Evolutionary conservation across 2,329 filamentous ascomycete species (phyloP), one percentile per base, ranked within the genome.

Genomic region (Curvularia hawaiiensis): DNA sequence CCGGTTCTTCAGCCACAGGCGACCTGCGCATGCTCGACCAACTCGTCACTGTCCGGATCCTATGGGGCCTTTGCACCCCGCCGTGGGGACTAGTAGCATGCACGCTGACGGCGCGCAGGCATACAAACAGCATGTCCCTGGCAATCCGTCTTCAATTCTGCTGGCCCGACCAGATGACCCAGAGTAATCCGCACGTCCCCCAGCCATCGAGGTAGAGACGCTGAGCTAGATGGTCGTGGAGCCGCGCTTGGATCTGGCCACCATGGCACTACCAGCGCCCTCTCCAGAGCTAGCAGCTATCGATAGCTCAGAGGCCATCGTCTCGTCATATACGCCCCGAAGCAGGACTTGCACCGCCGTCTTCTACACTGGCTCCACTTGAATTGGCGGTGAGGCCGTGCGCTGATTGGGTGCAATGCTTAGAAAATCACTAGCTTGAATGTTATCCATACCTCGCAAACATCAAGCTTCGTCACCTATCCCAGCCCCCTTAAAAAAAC

Each of bases 351-450:
- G 65, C 66, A 67, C 64, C 65, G 53, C 54, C 64, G 71, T 70
- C 69, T 67, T 68, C 66, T 68, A 60, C 38, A 61, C 51, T 26
- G 54, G 49, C 55, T 62, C 62, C 54, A 63, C 59, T 50, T 55
- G 61, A 72, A 75, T 67, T 69, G 62, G 74, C 74, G 74, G 74
- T 76, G 74, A 63, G 65, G 58, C 61, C 65, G 50, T 28, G 30
- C 53, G 61, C 52, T 67, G 51, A 74, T 76, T 76, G 72, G 73
- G 44, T 61, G 49, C 50, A 51, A 59, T 56, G 41, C 56, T 54
- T 28, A 8, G 18, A 55, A 64, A 64, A 63, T 6, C 69, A 65
- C 59, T 69, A 58, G 68, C 26, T 61, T 62, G 63, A 61, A 62
- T 51, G 62, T 49, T 54, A 46, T 63, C 54, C 41, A 58, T 45